phyloP scores from a whole-genome alignment of 306 rosid species.

The Casuarina cunninghamiana region DNA sequence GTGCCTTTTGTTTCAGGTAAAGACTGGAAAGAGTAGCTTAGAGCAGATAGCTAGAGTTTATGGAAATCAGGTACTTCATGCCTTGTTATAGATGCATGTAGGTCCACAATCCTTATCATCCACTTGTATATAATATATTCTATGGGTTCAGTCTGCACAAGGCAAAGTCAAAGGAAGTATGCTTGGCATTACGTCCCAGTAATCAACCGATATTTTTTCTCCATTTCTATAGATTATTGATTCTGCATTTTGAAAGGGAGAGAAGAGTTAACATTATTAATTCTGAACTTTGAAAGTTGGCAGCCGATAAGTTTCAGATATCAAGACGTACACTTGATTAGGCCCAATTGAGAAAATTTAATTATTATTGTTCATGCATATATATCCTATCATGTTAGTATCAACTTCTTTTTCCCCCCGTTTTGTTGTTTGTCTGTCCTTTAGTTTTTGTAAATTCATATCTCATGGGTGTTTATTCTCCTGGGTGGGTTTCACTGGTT shows the following conservation, averaged over 20 bases:
- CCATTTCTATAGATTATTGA: not conserved
- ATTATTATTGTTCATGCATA: no score
- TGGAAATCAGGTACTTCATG: slow-evolving; percentile 79
- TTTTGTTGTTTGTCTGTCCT: not conserved
- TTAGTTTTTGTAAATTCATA: no score
- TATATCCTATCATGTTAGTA: not conserved
- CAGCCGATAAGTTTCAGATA: not conserved
- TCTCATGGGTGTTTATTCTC: not conserved
- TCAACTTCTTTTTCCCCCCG: not conserved
- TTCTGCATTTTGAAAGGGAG: not conserved
- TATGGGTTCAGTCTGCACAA: slow-evolving; percentile 8
- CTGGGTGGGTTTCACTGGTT: not conserved
- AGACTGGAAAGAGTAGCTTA: slow-evolving; percentile 86
- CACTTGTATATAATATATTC: not conserved
- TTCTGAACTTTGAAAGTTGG: no score
- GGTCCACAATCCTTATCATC: not conserved
- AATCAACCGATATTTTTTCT: not conserved
- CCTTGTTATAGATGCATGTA: slow-evolving; percentile 8
- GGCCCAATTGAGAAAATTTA: not conserved
- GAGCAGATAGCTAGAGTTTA: slow-evolving; percentile 94
- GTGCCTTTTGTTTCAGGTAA: slow-evolving; percentile 51
- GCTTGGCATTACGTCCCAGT: not conserved
- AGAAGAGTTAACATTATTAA: not conserved
- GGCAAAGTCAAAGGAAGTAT: not conserved
- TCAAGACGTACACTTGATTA: not conserved